Evolutionary conservation across 257 asterid genomes (phyloP).

Genomic region (Hygrophila difformis): DNA sequence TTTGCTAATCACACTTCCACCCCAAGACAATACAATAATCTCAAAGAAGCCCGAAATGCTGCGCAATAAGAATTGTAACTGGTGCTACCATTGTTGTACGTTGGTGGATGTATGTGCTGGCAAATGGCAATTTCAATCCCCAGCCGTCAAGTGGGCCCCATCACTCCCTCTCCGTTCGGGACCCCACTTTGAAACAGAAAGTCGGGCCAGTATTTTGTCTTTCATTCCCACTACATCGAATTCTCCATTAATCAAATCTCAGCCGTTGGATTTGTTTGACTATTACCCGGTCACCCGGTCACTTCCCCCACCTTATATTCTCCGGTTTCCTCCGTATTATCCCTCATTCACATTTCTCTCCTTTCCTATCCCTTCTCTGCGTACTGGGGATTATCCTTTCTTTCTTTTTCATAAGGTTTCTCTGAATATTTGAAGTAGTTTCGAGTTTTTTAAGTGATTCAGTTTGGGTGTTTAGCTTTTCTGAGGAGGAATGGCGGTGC

Average conservation of each 20-base stretch:
- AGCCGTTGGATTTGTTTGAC: constrained; percentile 54
- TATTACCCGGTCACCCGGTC: constrained; percentile 33
- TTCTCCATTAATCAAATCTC: constrained; percentile 27
- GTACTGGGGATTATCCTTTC: neutral
- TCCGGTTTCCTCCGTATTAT: constrained; percentile 6
- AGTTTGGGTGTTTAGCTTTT: too few relatives aligned
- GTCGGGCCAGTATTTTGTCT: constrained; percentile 26
- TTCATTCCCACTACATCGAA: constrained; percentile 26
- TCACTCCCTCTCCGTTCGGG: neutral
- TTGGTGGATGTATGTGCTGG: neutral
- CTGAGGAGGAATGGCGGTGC: constrained; percentile 45
- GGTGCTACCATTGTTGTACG: neutral
- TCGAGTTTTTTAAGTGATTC: too few relatives aligned
- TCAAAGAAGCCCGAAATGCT: constrained; percentile 6
- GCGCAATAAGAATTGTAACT: constrained; percentile 2
- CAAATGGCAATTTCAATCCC: constrained; percentile 11
- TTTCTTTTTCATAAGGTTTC: constrained; percentile 15
- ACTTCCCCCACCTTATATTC: constrained; percentile 25
- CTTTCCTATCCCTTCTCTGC: too few relatives aligned
- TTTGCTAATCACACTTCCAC: constrained; percentile 3
- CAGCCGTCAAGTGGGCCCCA: constrained; percentile 27
- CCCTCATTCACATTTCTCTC: constrained; percentile 12
- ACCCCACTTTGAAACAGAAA: constrained; percentile 32
- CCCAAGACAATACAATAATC: constrained; percentile 1
- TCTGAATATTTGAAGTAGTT: constrained; percentile 12